A percentile compares a stretch with the other conserved stretches of the same genome.
phyloP scores from a whole-genome alignment of 495 filamentous ascomycete species.

The Penicillium alfredii region DNA sequence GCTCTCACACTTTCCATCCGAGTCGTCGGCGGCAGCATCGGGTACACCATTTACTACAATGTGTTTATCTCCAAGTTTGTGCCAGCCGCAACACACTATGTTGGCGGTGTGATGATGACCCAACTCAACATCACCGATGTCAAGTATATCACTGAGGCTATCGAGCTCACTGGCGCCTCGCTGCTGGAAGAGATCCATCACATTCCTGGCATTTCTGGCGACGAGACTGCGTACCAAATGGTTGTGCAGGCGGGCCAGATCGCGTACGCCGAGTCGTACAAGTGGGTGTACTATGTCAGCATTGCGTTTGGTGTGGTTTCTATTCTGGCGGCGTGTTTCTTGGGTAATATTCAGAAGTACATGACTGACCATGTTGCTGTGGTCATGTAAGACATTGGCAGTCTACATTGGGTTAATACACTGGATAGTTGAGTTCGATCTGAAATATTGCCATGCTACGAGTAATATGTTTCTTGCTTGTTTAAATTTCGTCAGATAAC shows the following conservation, averaged over 20 bases:
- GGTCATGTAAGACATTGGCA: conserved; percentile 53
- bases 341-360: conserved; percentile 59
- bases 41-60: conserved; percentile 72
- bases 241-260: conserved; percentile 58
- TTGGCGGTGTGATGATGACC: conserved; percentile 48
- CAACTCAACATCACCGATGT: conserved; percentile 50
- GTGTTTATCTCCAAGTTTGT: conserved; percentile 63
- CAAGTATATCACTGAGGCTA: conserved; percentile 37
- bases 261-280: conserved; percentile 58
- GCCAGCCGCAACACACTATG: conserved; percentile 43
- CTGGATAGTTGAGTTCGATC: too few species aligned
- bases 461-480: too few species aligned
- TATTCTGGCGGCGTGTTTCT: conserved; percentile 56
- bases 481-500: too few species aligned
- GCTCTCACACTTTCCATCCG: conserved; percentile 69
- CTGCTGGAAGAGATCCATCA: conserved; percentile 46
- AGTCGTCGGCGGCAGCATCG: conserved; percentile 63
- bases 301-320: conserved; percentile 61
- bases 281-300: conserved; percentile 61
- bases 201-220: conserved; percentile 53
- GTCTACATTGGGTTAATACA: too few species aligned
- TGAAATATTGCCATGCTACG: too few species aligned
- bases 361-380: conserved; percentile 67
- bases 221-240: conserved; percentile 46
- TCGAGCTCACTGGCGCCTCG: conserved; percentile 51